Percentiles rank a stretch among this genome's conserved stretches.
Conservation (phyloP, 2,329 filamentous ascomycete genomes). For the Bipolaris zeicola region DNA sequence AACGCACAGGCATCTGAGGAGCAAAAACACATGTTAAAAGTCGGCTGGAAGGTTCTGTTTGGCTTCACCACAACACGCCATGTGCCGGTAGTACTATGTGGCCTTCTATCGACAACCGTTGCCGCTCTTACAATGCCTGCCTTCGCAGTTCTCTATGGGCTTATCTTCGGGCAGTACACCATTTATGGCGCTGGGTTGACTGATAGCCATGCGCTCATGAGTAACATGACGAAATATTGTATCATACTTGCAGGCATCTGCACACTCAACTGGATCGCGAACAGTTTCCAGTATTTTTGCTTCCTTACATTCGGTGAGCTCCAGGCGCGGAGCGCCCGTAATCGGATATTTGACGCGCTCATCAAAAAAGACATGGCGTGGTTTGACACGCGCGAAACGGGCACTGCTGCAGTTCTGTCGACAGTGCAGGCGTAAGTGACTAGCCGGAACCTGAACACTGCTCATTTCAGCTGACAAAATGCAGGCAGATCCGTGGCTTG, state of each 20-base stretch:
- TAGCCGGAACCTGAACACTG: constrained; percentile 9
- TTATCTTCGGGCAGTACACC: constrained; percentile 74
- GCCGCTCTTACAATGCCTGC: constrained; percentile 68
- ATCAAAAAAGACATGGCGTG: constrained; percentile 77
- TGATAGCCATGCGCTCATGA: constrained; percentile 58
- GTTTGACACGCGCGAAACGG: constrained; percentile 77
- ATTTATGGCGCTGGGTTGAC: constrained; percentile 65
- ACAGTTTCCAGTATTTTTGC: constrained; percentile 67
- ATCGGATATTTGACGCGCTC: constrained; percentile 69
- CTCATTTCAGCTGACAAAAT: background rate
- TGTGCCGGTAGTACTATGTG: constrained; percentile 58
- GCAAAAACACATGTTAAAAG: constrained; percentile 23
- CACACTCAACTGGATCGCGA: constrained; percentile 67
- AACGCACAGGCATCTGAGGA: constrained; percentile 25
- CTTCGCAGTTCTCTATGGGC: constrained; percentile 73
- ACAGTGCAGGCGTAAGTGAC: constrained; percentile 71
- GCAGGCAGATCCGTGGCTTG: constrained; percentile 81
- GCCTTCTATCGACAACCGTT: constrained; percentile 61
- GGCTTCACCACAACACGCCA: constrained; percentile 71
- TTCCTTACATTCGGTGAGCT: constrained; percentile 84
- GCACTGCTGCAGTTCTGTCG: constrained; percentile 72
- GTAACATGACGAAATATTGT: constrained; percentile 64
- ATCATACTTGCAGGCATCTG: constrained; percentile 69
- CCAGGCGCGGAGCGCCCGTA: constrained; percentile 71
- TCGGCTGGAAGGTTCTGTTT: constrained; percentile 67